Base-by-base conservation (phyloP, 345 rosid genomes). In the Noccaea caerulescens region DNA sequence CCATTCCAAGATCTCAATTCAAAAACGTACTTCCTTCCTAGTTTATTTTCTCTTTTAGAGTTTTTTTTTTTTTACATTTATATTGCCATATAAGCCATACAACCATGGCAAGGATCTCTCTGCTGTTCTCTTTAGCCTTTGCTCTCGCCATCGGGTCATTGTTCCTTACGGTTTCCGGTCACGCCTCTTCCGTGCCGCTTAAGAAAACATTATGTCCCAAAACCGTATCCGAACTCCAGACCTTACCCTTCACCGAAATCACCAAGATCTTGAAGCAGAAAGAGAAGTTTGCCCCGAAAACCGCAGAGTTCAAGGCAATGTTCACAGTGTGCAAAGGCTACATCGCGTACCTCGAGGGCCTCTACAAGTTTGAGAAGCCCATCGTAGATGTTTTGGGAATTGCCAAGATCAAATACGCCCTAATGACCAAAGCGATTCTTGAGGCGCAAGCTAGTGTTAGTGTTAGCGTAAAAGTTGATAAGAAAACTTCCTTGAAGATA, bases 21-120 rank as follows among this genome's bases (percentile, higher is more conserved):
- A 62, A 62, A 52, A 41, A n/a, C 10, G 13, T 11, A 72, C 56
- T 52, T 72, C 69, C 56, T 52, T 62, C 27, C 18, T 39, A 70
- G 52, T 32, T 34, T 34, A 0, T 5, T 7, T 51, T 1, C 10
- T 18, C 4, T 18, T 14, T 49, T 38, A 27, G 20, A 25, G 5
- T 8, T 33, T 18, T 12, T 36, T 11, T 32, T 13, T 18, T 38
- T 3, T 0, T n/a, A 45, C 37, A 44, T 55, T 43, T 34, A 1
- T 32, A 52, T 70, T 60, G 44, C 23, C 60, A 61, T 20, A 61
- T 20, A 51, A 62, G 32, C 47, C 63, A 36, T 63, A 36, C 65
- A 64, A 36, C 76, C 57, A 72, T 72, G 76, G 58, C 76, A 25
- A 72, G 42, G 46, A 25, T 64, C 41, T 72, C 71, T 72, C 50